Evolutionary conservation across 1,139 yeast species (phyloP).

Genomic region (Suhomyces bolitotheri): DNA sequence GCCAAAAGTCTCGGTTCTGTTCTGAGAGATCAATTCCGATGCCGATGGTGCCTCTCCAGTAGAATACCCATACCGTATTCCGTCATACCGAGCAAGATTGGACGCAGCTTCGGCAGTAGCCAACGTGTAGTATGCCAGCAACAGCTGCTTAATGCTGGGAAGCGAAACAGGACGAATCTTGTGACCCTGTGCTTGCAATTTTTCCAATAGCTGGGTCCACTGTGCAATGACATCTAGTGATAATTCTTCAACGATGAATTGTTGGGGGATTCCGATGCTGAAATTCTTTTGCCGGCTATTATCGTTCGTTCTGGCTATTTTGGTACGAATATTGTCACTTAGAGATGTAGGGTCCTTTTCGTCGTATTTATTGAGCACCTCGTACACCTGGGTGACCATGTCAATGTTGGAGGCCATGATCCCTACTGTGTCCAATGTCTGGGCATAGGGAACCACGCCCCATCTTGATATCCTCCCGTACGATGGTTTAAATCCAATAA

Average conservation of each 20-base stretch:
- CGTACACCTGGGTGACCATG: slow-evolving; percentile 49
- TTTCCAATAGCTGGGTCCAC: slow-evolving; percentile 44
- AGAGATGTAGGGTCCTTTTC: slow-evolving; percentile 79
- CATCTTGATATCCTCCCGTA: slow-evolving; percentile 89
- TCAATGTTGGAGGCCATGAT: slow-evolving; percentile 56
- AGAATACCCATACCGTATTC: slow-evolving; percentile 75
- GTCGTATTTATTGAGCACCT: slow-evolving; percentile 61
- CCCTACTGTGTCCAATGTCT: slow-evolving; percentile 93
- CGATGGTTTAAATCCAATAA: slow-evolving; percentile 86
- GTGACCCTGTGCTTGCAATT: slow-evolving; percentile 52
- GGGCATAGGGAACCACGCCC: slow-evolving; percentile 94
- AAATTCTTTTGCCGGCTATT: not conserved
- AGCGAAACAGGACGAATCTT: slow-evolving; percentile 62
- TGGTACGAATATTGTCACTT: slow-evolving; percentile 34
- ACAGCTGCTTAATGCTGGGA: slow-evolving; percentile 63
- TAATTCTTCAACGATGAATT: slow-evolving; percentile 60
- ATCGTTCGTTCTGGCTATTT: slow-evolving; percentile 15
- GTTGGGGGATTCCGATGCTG: slow-evolving; percentile 66
- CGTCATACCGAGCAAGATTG: slow-evolving; percentile 86
- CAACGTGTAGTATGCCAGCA: slow-evolving; percentile 85
- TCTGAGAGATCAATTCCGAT: slow-evolving; percentile 48
- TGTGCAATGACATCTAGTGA: slow-evolving; percentile 44
- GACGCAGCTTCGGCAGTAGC: slow-evolving; percentile 96
- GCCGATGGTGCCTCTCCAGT: slow-evolving; percentile 22
- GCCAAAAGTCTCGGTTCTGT: slow-evolving; percentile 72